Evolutionary conservation across 2,329 filamentous ascomycete genomes (phyloP).

Genomic region (Calonectria henricotiae): DNA sequence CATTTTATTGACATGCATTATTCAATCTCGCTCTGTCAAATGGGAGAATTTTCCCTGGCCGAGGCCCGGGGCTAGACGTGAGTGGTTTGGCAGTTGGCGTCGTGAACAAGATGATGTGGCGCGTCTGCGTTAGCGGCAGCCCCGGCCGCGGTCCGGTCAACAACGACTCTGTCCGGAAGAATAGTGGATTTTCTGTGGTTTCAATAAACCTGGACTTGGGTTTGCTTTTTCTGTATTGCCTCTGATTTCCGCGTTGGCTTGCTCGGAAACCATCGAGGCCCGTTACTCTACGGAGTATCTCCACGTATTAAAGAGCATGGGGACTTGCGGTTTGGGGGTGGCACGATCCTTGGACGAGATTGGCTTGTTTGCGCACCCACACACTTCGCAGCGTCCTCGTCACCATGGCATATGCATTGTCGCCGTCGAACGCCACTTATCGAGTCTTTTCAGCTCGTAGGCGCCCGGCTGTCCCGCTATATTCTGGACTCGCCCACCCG

Average conservation of each 20-base stretch:
- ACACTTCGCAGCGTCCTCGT: conserved; percentile 12
- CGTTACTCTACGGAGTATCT: neutral
- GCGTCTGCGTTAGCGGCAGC: conserved; percentile 34
- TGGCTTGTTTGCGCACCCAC: conserved; percentile 7
- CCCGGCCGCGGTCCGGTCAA: conserved; percentile 32
- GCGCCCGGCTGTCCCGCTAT: conserved; percentile 18
- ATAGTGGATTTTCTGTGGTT: conserved; percentile 2
- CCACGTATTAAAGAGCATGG: conserved; percentile 7
- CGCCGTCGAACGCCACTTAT: conserved; percentile 22
- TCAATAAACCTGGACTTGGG: neutral
- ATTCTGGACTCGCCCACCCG: neutral
- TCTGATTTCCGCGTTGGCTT: conserved; percentile 6
- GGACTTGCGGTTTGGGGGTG: conserved; percentile 6
- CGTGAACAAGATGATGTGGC: conserved; percentile 36
- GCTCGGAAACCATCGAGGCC: neutral
- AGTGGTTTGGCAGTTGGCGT: conserved; percentile 35
- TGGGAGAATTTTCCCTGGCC: conserved; percentile 24
- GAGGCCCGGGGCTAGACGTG: conserved; percentile 24
- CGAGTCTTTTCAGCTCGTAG: conserved; percentile 30
- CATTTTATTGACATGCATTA: conserved; percentile 26
- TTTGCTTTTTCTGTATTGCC: conserved; percentile 22
- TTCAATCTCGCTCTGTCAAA: conserved; percentile 27
- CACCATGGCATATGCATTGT: conserved; percentile 7
- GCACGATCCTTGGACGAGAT: neutral
- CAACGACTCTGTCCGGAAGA: conserved; percentile 26